These are phyloP conservation scores for Pyrenophora seminiperda DNA, from an alignment of 2,329 filamentous ascomycete species.

Conservation along the genomic window DNA sequence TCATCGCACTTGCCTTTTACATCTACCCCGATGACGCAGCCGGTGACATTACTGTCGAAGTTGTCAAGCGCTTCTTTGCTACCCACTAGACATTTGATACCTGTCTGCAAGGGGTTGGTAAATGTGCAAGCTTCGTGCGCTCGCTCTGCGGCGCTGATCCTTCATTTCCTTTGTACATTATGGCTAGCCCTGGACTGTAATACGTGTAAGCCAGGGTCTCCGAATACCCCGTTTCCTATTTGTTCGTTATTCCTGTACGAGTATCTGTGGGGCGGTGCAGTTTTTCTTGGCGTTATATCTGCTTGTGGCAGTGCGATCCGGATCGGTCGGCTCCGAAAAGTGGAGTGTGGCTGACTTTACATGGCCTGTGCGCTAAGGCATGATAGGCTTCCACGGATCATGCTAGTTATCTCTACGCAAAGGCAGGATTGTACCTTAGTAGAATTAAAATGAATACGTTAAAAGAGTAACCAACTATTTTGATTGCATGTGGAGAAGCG, in stretches of 20 bases:
- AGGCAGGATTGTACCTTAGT: background rate
- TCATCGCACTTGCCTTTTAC: slow-evolving; percentile 65
- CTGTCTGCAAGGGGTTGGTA: background rate
- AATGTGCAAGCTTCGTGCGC: background rate
- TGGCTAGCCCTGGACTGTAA: background rate
- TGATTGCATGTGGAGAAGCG: too few species aligned
- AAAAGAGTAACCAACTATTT: too few species aligned
- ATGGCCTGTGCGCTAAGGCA: background rate
- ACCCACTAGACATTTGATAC: slow-evolving; percentile 1
- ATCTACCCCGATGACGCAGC: slow-evolving; percentile 62
- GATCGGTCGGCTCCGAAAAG: slow-evolving; percentile 5
- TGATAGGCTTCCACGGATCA: background rate
- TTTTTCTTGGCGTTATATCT: slow-evolving; percentile 16
- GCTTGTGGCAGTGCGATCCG: slow-evolving; percentile 13
- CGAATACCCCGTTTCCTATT: background rate
- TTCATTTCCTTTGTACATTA: slow-evolving; percentile 18
- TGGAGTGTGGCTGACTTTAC: slow-evolving; percentile 9
- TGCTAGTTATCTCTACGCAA: background rate
- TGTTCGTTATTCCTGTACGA: slow-evolving; percentile 10
- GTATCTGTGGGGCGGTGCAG: slow-evolving; percentile 11
- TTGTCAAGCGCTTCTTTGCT: slow-evolving; percentile 38
- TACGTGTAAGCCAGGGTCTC: background rate
- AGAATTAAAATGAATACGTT: too few species aligned
- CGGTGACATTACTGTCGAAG: slow-evolving; percentile 37
- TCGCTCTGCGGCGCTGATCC: slow-evolving; percentile 9